Evolutionary conservation across 2,329 filamentous ascomycete species (phyloP), one percentile per base, ranked within the genome.

Genomic region (Lasiodiplodia sp.): DNA sequence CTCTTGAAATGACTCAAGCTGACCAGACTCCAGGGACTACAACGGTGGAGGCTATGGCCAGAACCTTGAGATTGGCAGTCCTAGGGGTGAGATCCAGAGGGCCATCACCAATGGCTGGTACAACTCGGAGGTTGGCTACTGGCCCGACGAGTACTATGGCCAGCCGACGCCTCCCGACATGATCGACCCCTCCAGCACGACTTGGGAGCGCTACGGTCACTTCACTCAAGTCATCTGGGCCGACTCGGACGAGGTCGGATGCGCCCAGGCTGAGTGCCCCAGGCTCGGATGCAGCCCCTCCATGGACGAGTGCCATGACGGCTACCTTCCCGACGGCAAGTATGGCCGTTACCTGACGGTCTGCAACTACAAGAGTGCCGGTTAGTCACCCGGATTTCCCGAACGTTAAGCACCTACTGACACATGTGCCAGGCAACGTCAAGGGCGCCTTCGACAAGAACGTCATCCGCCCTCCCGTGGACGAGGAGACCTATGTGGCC

Each of bases 211-310:
- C 25, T 64, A 64, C 47, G 31, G 44, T n/a, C 60, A 64, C 47
- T 64, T 64, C 47, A 64, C 60, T 4, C 60, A 64, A n/a, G 25
- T 64, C 16, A 52, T 64, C 60, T 64, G 60, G 60, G 31, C 25
- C 12, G 25, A 28, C 11, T 52, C 60, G 25, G 23, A 28, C 18
- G 6, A 38, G 6, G 28, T 64, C n/a, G 60, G 60, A 37, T 64
- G 60, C 14, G 60, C 44, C 4, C 28, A 23, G 16, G n/a, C 4
- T n/a, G 12, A 23, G 4, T 64, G 60, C 25, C 14, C 28, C 10
- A 25, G 16, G 25, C 11, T 62, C 57, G n/a, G 25, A 12, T 63
- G 58, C 58, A 7, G 11, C 18, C 4, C 28, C 1, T 12, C 23
- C 11, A 18, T 11, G 11, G 12, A 38, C 3, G n/a, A 11, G 12